Evolutionary conservation across 1,139 yeast genomes (phyloP).

Genomic region (Kodamaea sp.): DNA sequence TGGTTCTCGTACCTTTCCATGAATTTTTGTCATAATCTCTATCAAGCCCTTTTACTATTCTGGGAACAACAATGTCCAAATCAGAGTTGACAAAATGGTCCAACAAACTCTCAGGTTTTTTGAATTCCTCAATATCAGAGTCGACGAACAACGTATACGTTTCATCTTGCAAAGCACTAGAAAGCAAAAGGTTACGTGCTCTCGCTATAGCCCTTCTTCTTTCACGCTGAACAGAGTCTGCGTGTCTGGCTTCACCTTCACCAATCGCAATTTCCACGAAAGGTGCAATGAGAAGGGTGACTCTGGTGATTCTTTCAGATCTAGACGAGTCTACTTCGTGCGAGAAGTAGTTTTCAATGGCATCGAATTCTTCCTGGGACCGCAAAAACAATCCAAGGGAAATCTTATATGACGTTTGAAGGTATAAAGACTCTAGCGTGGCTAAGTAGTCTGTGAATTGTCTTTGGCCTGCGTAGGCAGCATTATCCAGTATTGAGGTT

Average conservation of each 20-base stretch:
- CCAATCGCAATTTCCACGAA: constrained; percentile 28
- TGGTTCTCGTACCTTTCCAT: constrained; percentile 47
- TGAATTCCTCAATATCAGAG: constrained; percentile 39
- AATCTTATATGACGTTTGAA: constrained; percentile 17
- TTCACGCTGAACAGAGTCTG: constrained; percentile 30
- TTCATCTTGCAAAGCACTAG: constrained; percentile 29
- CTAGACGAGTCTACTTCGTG: neutral
- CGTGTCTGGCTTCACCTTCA: constrained; percentile 29
- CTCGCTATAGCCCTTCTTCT: constrained; percentile 38
- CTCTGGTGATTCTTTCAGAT: constrained; percentile 14
- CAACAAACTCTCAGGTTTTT: constrained; percentile 27
- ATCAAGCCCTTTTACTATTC: constrained; percentile 34
- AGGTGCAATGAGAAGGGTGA: constrained; percentile 35
- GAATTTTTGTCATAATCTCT: constrained; percentile 46
- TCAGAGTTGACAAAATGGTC: constrained; percentile 31
- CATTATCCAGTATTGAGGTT: constrained; percentile 19
- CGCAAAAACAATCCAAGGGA: constrained; percentile 35
- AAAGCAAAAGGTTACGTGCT: constrained; percentile 37
- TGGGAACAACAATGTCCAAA: constrained; percentile 44
- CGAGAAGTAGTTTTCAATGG: constrained; percentile 14
- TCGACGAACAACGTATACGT: constrained; percentile 46
- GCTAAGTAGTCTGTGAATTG: constrained; percentile 25
- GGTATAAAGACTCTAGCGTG: constrained; percentile 20
- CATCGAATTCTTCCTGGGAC: constrained; percentile 24
- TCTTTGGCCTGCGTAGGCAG: constrained; percentile 31